Evolutionary conservation across 2,329 filamentous ascomycete species (phyloP), one percentile per base, ranked within the genome.

Genomic region (Aspergillus fischeri): DNA sequence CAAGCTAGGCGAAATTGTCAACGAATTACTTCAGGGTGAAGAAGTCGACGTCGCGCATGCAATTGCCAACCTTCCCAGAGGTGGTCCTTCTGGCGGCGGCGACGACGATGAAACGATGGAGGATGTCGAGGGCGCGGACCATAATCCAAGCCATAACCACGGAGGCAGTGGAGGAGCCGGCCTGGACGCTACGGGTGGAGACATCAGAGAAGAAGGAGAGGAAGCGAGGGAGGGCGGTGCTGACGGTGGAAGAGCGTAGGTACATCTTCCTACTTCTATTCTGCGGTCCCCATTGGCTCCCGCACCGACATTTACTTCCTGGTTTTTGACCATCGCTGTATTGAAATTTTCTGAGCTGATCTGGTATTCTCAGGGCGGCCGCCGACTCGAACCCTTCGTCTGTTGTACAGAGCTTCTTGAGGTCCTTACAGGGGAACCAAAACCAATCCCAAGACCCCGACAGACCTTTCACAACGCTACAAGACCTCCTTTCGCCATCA

Each of bases 221-320:
- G 87, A 86, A 65, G 86, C 93, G 63, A 84, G 95, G 78, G 92
- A 96, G 77, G 94, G 93, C 59, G 94, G 95, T 73, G 91, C 91
- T 67, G 94, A 97, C 78, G 94, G 95, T 71, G 95, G 91, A 79
- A 87, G 94, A 97, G 94, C 93, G 94, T 99, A 97, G 93, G 95
- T 99, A 77, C 73, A 76, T 74, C 74, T 77, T 73, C 77, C 74
- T 72, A n/a, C 56, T 60, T 58, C 38, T 49, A 48, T 57, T 45
- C 49, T 55, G 52, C 41, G 7, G 10, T 21, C n/a, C 20, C n/a
- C 5, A 21, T 44, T 44, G 9, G n/a, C 4, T 24, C 10, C 41
- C 41, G n/a, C 20, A 20, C 41, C n/a, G 20, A 21, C 8, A 20
- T 14, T 14, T 35, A 21, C 7, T 44, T 21, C n/a, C n/a, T 35